Percentiles rank a stretch among this genome's conserved stretches.
Conservation (phyloP, 179 eudicot genomes). For the Actinidia arguta region DNA sequence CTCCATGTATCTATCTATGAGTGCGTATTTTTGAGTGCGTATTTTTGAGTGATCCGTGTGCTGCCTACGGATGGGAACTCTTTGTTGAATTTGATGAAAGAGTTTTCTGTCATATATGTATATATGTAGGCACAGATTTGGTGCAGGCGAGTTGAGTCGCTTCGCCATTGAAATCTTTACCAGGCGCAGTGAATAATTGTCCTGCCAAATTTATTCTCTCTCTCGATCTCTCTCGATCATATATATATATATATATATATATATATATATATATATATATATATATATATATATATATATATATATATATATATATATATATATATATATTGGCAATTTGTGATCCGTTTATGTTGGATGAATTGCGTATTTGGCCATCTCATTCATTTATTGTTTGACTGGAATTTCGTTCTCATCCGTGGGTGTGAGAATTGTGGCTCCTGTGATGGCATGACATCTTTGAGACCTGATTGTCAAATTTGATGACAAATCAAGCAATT, state of each 20-base stretch:
- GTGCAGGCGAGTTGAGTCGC: constrained; percentile 46
- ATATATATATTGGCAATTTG: no score
- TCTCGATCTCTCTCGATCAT: no score
- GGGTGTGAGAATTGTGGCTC: constrained; percentile 17
- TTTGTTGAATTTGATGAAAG: background rate
- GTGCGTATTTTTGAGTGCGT: background rate
- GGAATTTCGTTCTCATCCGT: background rate
- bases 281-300: no score
- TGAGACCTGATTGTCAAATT: constrained; percentile 59
- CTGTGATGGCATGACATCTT: constrained; percentile 51
- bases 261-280: no score
- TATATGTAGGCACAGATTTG: constrained; percentile 20
- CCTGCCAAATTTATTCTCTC: constrained; percentile 27
- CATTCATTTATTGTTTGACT: background rate
- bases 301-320: no score
- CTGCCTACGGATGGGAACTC: constrained; percentile 22
- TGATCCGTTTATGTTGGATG: background rate
- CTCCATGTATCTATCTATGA: background rate
- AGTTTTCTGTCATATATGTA: background rate
- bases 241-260: no score
- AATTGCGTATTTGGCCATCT: background rate
- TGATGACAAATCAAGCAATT: constrained; percentile 51
- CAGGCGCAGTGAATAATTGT: constrained; percentile 41
- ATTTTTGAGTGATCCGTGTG: background rate
- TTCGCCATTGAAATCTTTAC: constrained; percentile 29